Evolutionary conservation across 2,329 filamentous ascomycete genomes (phyloP).

Genomic region (Diaporthe eres): DNA sequence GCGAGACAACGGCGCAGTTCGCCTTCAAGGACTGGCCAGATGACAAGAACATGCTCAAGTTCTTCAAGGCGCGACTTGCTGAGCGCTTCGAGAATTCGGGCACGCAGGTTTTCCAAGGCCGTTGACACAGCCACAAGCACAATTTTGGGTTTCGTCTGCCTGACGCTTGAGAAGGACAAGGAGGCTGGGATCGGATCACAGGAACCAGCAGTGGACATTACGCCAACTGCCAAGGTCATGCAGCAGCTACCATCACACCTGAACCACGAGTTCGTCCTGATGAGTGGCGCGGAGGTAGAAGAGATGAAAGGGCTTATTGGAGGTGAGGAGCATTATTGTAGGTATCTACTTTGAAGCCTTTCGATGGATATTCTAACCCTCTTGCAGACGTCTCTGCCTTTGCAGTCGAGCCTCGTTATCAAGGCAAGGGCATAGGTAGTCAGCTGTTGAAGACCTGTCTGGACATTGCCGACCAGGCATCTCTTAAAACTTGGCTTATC

Average conservation of each 20-base stretch:
- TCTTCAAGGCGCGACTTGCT: not conserved
- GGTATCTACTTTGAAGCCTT: not conserved
- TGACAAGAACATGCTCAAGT: not conserved
- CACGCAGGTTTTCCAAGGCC: conserved; percentile 1
- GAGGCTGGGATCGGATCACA: not conserved
- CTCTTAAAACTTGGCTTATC: not conserved
- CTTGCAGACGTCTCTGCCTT: not conserved
- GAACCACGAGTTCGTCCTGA: not conserved
- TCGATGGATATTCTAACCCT: not conserved
- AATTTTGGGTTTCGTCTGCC: not conserved
- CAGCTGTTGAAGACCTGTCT: not conserved
- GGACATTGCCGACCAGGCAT: not conserved
- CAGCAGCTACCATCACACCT: not conserved
- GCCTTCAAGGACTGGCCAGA: conserved; percentile 7
- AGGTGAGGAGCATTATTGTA: not conserved
- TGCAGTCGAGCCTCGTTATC: not conserved
- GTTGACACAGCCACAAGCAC: not conserved
- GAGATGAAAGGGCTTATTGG: not conserved
- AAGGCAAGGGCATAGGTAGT: not conserved
- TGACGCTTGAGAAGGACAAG: not conserved
- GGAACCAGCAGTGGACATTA: not conserved
- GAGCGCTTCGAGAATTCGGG: not conserved
- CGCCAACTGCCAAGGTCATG: not conserved
- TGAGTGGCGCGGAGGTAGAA: not conserved
- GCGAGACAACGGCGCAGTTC: not conserved